phyloP scores from a whole-genome alignment of 352 stramenopile genomes.

The Globisporangium yorkense region DNA sequence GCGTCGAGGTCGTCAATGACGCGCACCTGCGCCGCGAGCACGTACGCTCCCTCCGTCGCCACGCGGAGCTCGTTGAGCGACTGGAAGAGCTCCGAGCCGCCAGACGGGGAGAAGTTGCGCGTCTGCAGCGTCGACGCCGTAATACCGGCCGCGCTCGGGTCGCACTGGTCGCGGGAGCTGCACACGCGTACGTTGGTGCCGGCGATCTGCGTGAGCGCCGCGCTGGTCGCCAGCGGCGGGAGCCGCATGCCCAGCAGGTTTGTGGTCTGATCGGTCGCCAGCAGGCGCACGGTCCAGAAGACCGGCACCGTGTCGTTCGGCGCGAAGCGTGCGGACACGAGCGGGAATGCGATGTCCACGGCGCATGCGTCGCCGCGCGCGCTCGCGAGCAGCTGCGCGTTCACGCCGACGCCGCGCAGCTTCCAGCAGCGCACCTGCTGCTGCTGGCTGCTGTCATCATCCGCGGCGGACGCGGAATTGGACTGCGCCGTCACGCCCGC shows the following conservation, averaged over 20 bases:
- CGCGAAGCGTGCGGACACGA: conserved; percentile 26
- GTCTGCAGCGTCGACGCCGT: conserved; percentile 22
- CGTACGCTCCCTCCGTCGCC: conserved; percentile 26
- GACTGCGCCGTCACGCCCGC: not conserved
- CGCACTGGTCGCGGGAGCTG: conserved; percentile 21
- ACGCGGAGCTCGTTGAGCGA: conserved; percentile 31
- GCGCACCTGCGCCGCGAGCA: conserved; percentile 37
- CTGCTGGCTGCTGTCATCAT: not conserved
- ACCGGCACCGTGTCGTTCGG: conserved; percentile 35
- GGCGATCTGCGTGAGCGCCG: conserved; percentile 37
- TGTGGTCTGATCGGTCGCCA: conserved; percentile 11
- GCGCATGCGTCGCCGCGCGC: conserved; percentile 22
- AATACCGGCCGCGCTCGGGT: conserved; percentile 18
- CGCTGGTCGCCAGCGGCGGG: conserved; percentile 16
- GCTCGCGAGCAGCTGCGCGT: conserved; percentile 14
- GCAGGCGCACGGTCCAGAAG: conserved; percentile 35
- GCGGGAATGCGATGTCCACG: conserved; percentile 25
- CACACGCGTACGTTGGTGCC: conserved; percentile 43
- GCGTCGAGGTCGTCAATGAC: conserved; percentile 30
- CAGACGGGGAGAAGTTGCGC: conserved; percentile 34
- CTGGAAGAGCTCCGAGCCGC: conserved; percentile 32
- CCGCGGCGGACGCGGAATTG: too few relatives aligned
- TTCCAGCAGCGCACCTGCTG: conserved; percentile 28
- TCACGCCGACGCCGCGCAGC: conserved; percentile 14
- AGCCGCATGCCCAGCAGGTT: conserved; percentile 45